Evolutionary conservation across 2,329 filamentous ascomycete genomes (phyloP).

Genomic region (Exutisphaerella laricina): DNA sequence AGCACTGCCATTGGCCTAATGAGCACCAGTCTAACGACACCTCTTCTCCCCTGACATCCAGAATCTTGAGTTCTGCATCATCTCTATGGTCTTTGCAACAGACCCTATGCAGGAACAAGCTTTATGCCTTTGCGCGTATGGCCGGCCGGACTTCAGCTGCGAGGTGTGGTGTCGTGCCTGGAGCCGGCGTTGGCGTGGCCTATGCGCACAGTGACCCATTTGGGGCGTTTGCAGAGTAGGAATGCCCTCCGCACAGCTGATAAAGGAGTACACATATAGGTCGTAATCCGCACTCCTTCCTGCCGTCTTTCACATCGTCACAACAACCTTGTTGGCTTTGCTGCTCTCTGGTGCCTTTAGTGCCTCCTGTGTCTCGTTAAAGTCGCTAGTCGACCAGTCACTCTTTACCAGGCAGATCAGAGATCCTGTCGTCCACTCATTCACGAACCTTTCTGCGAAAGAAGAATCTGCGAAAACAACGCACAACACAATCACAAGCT

Average conservation of each 20-base stretch:
- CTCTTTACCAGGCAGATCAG: constrained; percentile 13
- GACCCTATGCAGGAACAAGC: constrained; percentile 1
- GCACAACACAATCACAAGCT: not conserved
- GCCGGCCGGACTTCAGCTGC: not conserved
- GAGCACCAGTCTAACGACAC: not conserved
- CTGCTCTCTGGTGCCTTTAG: constrained; percentile 12
- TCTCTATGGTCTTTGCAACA: not conserved
- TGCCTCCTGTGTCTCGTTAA: constrained; percentile 10
- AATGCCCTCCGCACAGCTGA: not conserved
- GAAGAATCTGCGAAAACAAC: not conserved
- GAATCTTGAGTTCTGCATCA: not conserved
- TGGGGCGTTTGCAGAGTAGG: constrained; percentile 1
- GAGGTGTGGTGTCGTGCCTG: not conserved
- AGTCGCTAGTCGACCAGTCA: constrained; percentile 22
- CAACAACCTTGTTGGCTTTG: constrained; percentile 1
- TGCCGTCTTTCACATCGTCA: not conserved
- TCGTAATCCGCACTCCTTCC: not conserved
- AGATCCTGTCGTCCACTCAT: constrained; percentile 12
- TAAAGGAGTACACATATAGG: not conserved
- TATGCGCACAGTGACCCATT: not conserved
- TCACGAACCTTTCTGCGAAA: constrained; percentile 3
- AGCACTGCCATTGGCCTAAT: not conserved
- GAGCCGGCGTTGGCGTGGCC: not conserved
- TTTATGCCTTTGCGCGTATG: not conserved
- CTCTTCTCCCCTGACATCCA: not conserved